Evolutionary conservation across 2,329 filamentous ascomycete genomes (phyloP).

Genomic region (Tolypocladium nubicola): DNA sequence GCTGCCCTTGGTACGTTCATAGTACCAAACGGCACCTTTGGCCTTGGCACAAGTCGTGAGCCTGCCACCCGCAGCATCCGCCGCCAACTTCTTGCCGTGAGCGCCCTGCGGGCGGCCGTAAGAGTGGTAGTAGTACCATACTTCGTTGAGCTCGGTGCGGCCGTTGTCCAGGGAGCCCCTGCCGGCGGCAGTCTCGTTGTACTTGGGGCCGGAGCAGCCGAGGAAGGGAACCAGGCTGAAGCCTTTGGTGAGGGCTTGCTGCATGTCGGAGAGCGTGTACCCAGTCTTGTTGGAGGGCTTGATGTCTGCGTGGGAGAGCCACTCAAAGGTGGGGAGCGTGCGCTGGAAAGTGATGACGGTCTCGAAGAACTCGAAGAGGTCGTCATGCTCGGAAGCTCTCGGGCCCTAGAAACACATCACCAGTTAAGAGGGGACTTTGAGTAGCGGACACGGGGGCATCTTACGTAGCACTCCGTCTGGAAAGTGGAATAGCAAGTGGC

Average conservation of each 20-base stretch:
- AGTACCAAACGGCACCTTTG: constrained; percentile 42
- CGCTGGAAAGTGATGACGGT: constrained; percentile 48
- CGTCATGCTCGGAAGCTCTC: constrained; percentile 41
- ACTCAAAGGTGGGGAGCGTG: constrained; percentile 47
- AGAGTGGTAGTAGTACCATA: constrained; percentile 58
- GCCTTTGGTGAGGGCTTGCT: constrained; percentile 34
- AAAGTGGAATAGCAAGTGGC: constrained; percentile 59
- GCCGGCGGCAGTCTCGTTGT: constrained; percentile 49
- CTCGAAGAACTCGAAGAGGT: constrained; percentile 54
- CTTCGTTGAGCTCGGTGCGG: constrained; percentile 45
- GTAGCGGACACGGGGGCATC: neutral
- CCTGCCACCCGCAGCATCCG: constrained; percentile 34
- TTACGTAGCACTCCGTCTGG: constrained; percentile 49
- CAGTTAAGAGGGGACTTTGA: too few relatives aligned
- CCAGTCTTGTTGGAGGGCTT: constrained; percentile 45
- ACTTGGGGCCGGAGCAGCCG: constrained; percentile 49
- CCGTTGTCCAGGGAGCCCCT: constrained; percentile 43
- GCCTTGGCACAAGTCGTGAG: constrained; percentile 45
- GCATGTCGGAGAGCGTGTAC: constrained; percentile 43
- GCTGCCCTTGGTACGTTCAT: constrained; percentile 30
- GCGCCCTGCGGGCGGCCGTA: constrained; percentile 45
- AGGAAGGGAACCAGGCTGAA: constrained; percentile 48
- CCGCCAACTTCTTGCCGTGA: constrained; percentile 30
- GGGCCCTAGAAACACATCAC: constrained; percentile 27
- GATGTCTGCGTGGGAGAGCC: constrained; percentile 45